Evolutionary conservation across 2,329 filamentous ascomycete species (phyloP).

Genomic region (Atkinsonella hypoxylon): DNA sequence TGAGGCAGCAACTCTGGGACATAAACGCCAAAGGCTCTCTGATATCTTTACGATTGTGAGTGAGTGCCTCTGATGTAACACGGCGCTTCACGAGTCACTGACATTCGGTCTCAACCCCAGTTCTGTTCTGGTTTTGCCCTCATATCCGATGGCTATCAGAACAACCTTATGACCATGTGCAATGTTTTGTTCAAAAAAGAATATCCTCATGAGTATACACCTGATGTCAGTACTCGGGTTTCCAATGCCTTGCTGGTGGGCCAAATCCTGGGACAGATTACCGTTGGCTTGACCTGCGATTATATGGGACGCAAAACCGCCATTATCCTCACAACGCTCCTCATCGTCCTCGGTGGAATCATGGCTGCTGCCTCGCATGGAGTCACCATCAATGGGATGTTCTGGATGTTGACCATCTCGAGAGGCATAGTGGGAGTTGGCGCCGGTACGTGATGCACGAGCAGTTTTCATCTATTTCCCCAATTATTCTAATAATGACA

Average conservation of each 20-base stretch:
- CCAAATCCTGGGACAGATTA: slow-evolving; percentile 29
- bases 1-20: neutral
- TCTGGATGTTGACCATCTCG: slow-evolving; percentile 39
- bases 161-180: slow-evolving; percentile 24
- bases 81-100: neutral
- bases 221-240: slow-evolving; percentile 26
- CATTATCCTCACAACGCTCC: slow-evolving; percentile 32
- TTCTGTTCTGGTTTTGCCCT: slow-evolving; percentile 21
- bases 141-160: slow-evolving; percentile 25
- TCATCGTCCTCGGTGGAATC: slow-evolving; percentile 34
- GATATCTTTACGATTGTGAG: slow-evolving; percentile 17
- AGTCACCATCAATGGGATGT: slow-evolving; percentile 33
- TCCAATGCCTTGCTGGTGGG: slow-evolving; percentile 30
- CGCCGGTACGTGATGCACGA: slow-evolving; percentile 13
- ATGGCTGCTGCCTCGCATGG: slow-evolving; percentile 34
- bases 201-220: slow-evolving; percentile 24
- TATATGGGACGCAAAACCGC: slow-evolving; percentile 35
- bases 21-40: slow-evolving; percentile 12
- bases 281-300: slow-evolving; percentile 32
- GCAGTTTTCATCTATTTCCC: neutral
- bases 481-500: neutral
- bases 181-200: slow-evolving; percentile 20
- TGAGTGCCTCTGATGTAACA: neutral
- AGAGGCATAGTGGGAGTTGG: slow-evolving; percentile 38
- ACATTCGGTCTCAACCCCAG: slow-evolving; percentile 2